Evolutionary conservation across 2,329 filamentous ascomycete genomes (phyloP), one percentile per base, ranked within the genome.

Genomic region (Tympanopsis confertula): DNA sequence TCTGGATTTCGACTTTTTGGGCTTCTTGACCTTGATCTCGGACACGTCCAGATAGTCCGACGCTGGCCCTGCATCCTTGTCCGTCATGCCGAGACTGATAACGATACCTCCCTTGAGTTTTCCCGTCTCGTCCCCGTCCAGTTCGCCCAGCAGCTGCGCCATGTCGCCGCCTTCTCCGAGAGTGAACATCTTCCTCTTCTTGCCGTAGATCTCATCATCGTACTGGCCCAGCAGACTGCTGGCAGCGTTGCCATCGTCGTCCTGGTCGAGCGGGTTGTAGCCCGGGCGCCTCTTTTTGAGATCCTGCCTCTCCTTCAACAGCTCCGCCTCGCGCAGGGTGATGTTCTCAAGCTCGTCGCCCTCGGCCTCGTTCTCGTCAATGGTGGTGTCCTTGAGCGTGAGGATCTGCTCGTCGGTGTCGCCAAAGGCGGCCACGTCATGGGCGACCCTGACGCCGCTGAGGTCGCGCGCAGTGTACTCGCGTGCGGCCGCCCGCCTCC

Each of bases 41-140:
- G 83, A 84, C 13, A 81, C 63, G 43, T 94, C 86, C 45, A 93
- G 68, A 55, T 98, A 98, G 56, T 98, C 91, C n/a, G 88, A 94
- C 13, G 74, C 64, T 1, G 78, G 78, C 5, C 73, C 68, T 33
- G 83, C 77, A 15, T 79, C 73, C 5, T 45, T 42, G 28, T 52
- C 50, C 20, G 47, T 47, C 30, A 87, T 71, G 49, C 84, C 78
- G 20, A 95, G 88, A 3, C 96, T 69, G 49, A 72, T 89, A 48
- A 95, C 74, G 33, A 71, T 72, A 40, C 86, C 77, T 39, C 72
- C 67, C 50, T 81, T 86, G 48, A 73, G 77, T 45, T 72, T 70
- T 29, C 74, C 69, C 53, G 63, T 47, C 48, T 71, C 62, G 54
- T 73, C 56, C 52, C 61, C 58, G 26, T 71, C 54, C 29, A 69